Conservation (phyloP, 2,329 filamentous ascomycete genomes). For the Aciculosporium take region DNA sequence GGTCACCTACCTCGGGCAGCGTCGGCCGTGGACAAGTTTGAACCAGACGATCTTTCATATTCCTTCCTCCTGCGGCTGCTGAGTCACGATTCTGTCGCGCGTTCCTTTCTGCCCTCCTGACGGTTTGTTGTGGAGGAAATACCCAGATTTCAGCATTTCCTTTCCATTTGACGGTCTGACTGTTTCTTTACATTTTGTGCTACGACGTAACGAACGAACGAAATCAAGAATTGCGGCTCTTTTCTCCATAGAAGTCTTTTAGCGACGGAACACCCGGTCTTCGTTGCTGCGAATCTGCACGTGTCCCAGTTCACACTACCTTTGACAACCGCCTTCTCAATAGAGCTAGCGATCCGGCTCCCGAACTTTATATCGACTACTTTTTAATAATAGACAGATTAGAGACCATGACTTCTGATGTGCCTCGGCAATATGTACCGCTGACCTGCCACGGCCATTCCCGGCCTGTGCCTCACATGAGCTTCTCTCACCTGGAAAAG, state of each 20-base stretch:
- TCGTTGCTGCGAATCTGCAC: not conserved
- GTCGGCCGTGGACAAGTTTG: not conserved
- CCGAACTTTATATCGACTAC: not conserved
- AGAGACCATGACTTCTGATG: constrained; percentile 20
- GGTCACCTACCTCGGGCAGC: not conserved
- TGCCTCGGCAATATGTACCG: constrained; percentile 54
- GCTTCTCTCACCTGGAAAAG: constrained; percentile 72
- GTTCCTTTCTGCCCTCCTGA: not conserved
- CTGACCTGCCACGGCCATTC: constrained; percentile 92
- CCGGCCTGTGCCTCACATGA: constrained; percentile 78
- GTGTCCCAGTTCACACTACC: not conserved
- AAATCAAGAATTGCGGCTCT: not conserved
- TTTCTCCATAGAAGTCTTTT: not conserved
- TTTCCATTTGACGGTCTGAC: not conserved
- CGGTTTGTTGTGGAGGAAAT: constrained; percentile 2
- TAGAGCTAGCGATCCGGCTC: not conserved
- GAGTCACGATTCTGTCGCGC: not conserved
- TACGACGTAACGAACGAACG: constrained; percentile 3
- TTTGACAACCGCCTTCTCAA: not conserved
- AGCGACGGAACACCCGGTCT: not conserved
- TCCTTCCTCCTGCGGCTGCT: not conserved
- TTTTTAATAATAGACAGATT: not conserved
- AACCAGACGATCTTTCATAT: not conserved
- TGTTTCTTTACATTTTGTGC: not conserved
- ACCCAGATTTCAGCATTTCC: not conserved